These are phyloP conservation scores for Daldinia childiae DNA, from an alignment of 495 filamentous ascomycete species.

Conservation along the genomic window DNA sequence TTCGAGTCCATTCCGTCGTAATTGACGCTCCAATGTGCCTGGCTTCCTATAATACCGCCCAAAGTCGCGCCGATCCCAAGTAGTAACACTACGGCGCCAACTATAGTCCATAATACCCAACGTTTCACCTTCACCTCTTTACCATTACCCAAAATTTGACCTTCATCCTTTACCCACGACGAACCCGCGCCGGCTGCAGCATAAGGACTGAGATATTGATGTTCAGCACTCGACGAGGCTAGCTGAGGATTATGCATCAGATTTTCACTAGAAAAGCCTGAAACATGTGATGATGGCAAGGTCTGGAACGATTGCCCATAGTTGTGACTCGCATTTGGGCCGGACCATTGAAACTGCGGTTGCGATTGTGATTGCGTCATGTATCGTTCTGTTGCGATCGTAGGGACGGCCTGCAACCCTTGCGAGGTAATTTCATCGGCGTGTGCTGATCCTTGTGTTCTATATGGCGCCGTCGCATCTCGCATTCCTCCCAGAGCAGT, in stretches of 20 bases:
- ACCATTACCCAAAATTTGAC: neutral
- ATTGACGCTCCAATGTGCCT: neutral
- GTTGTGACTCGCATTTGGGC: constrained; percentile 3
- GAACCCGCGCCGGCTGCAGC: neutral
- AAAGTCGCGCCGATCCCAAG: constrained; percentile 12
- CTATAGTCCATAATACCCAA: constrained; percentile 21
- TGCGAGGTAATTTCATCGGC: constrained; percentile 24
- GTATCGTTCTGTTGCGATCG: constrained; percentile 1
- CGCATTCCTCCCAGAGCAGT: neutral
- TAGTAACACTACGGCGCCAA: constrained; percentile 7
- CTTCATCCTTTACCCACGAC: constrained; percentile 16
- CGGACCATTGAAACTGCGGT: constrained; percentile 7
- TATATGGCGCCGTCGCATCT: constrained; percentile 7
- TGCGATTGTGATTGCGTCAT: constrained; percentile 7
- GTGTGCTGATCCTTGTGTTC: constrained; percentile 13
- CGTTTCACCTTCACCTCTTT: constrained; percentile 21
- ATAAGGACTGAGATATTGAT: constrained; percentile 12
- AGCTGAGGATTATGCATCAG: neutral
- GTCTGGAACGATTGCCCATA: constrained; percentile 29
- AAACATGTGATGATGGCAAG: constrained; percentile 19
- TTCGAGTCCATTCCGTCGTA: neutral
- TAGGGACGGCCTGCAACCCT: constrained; percentile 20
- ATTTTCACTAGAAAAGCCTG: constrained; percentile 19
- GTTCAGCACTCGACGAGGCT: constrained; percentile 14
- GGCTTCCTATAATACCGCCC: constrained; percentile 16